Percentiles rank a stretch among this genome's conserved stretches.
Evolutionary conservation across 805 yeast genomes (phyloP).

Genomic region (Blastobotrys peoriensis): DNA sequence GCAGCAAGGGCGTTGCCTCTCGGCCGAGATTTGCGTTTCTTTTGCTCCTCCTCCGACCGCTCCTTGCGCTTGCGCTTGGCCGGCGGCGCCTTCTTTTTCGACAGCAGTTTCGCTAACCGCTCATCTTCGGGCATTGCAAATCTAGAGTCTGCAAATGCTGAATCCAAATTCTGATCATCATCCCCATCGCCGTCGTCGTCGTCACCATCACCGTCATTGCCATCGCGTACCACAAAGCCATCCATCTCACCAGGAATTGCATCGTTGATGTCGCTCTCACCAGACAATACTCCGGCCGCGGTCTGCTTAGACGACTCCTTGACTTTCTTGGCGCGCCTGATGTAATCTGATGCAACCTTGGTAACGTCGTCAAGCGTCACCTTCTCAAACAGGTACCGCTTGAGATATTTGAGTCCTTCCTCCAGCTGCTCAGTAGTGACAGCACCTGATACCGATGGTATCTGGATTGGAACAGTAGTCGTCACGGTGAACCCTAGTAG

Average conservation of each 20-base stretch:
- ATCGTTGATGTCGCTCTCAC: constrained; percentile 29
- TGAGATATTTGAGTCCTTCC: constrained; percentile 34
- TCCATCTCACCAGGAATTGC: constrained; percentile 7
- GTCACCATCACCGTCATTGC: constrained; percentile 32
- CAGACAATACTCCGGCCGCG: constrained; percentile 19
- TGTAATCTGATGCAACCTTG: constrained; percentile 31
- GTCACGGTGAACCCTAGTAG: constrained; percentile 44
- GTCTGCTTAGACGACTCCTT: constrained; percentile 5
- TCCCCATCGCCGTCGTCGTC: constrained; percentile 26
- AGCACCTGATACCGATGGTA: constrained; percentile 34
- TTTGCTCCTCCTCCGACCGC: constrained; percentile 5
- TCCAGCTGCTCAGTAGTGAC: constrained; percentile 31
- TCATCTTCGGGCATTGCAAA: constrained; percentile 22
- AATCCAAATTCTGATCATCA: constrained; percentile 15
- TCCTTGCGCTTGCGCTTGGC: constrained; percentile 15
- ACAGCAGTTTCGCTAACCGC: constrained; percentile 13
- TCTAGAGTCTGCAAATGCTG: constrained; percentile 18
- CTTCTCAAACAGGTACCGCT: constrained; percentile 36
- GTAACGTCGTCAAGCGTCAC: constrained; percentile 33
- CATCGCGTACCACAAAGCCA: constrained; percentile 24
- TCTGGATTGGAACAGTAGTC: constrained; percentile 31
- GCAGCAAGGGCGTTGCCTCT: constrained; percentile 6
- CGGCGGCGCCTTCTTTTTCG: constrained; percentile 10
- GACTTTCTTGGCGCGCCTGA: constrained; percentile 15
- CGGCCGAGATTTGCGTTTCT: constrained; percentile 9